These are phyloP conservation scores for Annulohypoxylon nitens DNA, from an alignment of 495 filamentous ascomycete genomes.

Conservation along the genomic window DNA sequence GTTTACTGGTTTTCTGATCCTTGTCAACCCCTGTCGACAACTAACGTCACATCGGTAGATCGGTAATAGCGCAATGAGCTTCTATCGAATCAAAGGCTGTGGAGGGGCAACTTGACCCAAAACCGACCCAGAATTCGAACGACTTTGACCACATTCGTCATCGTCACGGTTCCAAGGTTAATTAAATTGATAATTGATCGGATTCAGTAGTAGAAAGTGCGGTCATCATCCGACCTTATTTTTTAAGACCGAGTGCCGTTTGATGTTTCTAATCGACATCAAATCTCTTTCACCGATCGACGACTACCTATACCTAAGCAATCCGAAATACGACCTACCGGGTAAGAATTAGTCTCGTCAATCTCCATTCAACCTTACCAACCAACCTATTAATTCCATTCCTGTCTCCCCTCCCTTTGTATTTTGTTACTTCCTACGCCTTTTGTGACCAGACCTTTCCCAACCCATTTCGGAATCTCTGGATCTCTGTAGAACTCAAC, in stretches of 20 bases:
- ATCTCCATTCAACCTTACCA: background rate
- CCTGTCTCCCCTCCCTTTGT: conserved; percentile 20
- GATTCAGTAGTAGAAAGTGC: conserved; percentile 14
- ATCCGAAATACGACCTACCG: background rate
- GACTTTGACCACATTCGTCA: conserved; percentile 43
- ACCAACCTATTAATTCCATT: conserved; percentile 40
- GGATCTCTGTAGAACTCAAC: conserved; percentile 17
- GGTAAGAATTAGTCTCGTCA: background rate
- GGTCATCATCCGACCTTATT: conserved; percentile 18
- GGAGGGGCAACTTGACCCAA: conserved; percentile 32
- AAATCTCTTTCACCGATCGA: conserved; percentile 47
- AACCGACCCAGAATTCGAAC: conserved; percentile 22
- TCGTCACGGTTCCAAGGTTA: conserved; percentile 33
- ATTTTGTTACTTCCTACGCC: conserved; percentile 25
- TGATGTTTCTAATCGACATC: conserved; percentile 31
- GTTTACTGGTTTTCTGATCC: background rate
- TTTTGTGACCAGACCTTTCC: conserved; percentile 15
- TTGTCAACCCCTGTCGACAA: conserved; percentile 10
- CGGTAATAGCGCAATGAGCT: conserved; percentile 29
- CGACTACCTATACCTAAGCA: conserved; percentile 22
- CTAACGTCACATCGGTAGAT: conserved; percentile 42
- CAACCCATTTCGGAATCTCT: conserved; percentile 20
- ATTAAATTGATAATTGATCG: conserved; percentile 13
- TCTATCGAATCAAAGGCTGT: conserved; percentile 30
- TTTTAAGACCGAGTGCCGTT: background rate